Evolutionary conservation across 2,329 filamentous ascomycete species (phyloP).

Genomic region (Aspergillus ustus): DNA sequence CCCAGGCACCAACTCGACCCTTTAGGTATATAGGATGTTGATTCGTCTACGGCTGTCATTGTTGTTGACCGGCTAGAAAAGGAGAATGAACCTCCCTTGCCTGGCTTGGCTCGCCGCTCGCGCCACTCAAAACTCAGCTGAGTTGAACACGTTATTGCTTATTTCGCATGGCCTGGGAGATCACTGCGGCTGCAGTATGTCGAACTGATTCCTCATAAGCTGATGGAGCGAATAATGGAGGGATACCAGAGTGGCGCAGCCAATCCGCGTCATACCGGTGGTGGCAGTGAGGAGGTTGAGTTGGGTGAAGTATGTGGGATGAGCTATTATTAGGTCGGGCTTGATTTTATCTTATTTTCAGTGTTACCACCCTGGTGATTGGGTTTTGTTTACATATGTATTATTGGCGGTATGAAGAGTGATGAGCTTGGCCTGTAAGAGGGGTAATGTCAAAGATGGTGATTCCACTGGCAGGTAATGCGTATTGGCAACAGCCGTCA

Average conservation of each 20-base stretch:
- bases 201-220: neutral
- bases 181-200: neutral
- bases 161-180: neutral
- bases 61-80: neutral
- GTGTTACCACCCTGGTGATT: neutral
- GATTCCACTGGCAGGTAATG: neutral
- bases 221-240: slow-evolving; percentile 7
- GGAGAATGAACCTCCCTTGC: neutral
- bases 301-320: slow-evolving; percentile 7
- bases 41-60: neutral
- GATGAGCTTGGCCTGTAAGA: neutral
- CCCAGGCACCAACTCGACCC: neutral
- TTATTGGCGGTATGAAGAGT: neutral
- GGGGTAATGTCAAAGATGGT: neutral
- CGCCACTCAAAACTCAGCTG: neutral
- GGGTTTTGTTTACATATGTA: neutral
- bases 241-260: slow-evolving; percentile 13
- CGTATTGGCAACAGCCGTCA: neutral
- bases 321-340: slow-evolving; percentile 12
- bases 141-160: slow-evolving; percentile 1
- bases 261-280: slow-evolving; percentile 12
- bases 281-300: slow-evolving; percentile 15
- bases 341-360: slow-evolving; percentile 11
- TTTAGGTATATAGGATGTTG: neutral
- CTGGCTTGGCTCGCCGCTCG: neutral